Conservation (phyloP, 257 asterid genomes). For the Solanum sparsipilum region DNA sequence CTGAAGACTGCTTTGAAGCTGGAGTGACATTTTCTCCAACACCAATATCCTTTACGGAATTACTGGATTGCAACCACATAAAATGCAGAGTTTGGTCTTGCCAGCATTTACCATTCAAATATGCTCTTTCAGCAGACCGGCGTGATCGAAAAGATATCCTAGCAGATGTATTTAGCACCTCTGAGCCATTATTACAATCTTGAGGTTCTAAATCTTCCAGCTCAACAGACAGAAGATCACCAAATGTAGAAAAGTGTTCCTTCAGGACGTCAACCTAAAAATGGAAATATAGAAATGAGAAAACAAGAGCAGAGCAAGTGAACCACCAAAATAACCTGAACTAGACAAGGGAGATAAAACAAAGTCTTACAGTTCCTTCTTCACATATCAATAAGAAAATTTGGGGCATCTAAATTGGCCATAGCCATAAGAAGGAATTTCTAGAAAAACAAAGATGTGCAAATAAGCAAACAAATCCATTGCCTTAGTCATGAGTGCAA, state of each 20-base stretch:
- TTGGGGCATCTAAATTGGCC: neutral
- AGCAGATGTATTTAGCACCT: slow-evolving; percentile 33
- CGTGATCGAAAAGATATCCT: slow-evolving; percentile 60
- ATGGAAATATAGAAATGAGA: neutral
- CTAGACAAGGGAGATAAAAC: neutral
- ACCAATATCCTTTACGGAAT: slow-evolving; percentile 8
- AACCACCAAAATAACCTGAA: neutral
- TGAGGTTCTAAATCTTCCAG: slow-evolving; percentile 42
- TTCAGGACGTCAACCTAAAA: slow-evolving; percentile 55
- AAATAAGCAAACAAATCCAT: neutral
- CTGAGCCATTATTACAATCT: slow-evolving; percentile 29
- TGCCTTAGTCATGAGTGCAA: neutral
- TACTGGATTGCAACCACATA: slow-evolving; percentile 39
- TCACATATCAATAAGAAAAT: neutral
- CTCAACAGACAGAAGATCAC: slow-evolving; percentile 70
- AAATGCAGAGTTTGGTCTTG: slow-evolving; percentile 66
- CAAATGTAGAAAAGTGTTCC: slow-evolving; percentile 74
- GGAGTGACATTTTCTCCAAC: slow-evolving; percentile 14
- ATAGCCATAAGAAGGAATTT: neutral
- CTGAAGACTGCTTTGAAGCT: slow-evolving; percentile 5
- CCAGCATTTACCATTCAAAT: slow-evolving; percentile 74
- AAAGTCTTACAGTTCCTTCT: neutral
- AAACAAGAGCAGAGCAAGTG: neutral
- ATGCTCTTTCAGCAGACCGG: slow-evolving; percentile 79
- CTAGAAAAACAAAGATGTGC: neutral